Evolutionary conservation across 2,329 filamentous ascomycete genomes (phyloP).

Genomic region (Exophiala mesophila): DNA sequence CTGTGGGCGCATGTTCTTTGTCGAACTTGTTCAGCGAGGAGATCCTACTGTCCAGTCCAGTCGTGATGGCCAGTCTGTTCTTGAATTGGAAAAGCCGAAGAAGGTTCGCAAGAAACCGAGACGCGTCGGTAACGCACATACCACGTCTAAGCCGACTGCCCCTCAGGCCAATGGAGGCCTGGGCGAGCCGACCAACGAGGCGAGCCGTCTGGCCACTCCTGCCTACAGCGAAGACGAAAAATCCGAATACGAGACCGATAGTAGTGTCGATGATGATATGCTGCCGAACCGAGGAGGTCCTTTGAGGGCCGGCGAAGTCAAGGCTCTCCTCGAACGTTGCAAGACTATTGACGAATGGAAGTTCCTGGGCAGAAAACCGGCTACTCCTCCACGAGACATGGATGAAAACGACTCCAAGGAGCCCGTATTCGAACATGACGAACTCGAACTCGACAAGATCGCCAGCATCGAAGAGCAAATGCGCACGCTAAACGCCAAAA

Average conservation of each 20-base stretch:
- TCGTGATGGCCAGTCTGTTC: slow-evolving; percentile 25
- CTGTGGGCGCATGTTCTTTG: slow-evolving; percentile 41
- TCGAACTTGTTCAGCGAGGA: slow-evolving; percentile 21
- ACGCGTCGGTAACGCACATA: slow-evolving; percentile 9
- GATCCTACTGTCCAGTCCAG: slow-evolving; percentile 17
- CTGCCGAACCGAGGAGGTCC: slow-evolving; percentile 24
- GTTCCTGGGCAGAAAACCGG: slow-evolving; percentile 25
- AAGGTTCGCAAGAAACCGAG: slow-evolving; percentile 23
- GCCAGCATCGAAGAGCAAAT: slow-evolving; percentile 34
- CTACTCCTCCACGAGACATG: slow-evolving; percentile 25
- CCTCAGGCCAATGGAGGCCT: slow-evolving; percentile 10
- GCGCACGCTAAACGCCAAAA: slow-evolving; percentile 32
- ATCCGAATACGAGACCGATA: slow-evolving; percentile 29
- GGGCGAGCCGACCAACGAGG: slow-evolving; percentile 14
- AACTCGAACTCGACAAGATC: slow-evolving; percentile 36
- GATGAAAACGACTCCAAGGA: slow-evolving; percentile 23
- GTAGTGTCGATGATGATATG: slow-evolving; percentile 29
- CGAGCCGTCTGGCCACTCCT: slow-evolving; percentile 26
- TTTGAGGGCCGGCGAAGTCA: slow-evolving; percentile 25
- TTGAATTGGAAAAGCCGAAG: slow-evolving; percentile 34
- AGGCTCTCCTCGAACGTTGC: slow-evolving; percentile 22
- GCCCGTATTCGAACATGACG: slow-evolving; percentile 19
- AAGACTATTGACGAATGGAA: slow-evolving; percentile 20
- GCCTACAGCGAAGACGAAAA: slow-evolving; percentile 29
- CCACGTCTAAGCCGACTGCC: slow-evolving; percentile 3